Evolutionary conservation across 1,139 yeast genomes (phyloP).

Genomic region (Sporopachydermia cereana): DNA sequence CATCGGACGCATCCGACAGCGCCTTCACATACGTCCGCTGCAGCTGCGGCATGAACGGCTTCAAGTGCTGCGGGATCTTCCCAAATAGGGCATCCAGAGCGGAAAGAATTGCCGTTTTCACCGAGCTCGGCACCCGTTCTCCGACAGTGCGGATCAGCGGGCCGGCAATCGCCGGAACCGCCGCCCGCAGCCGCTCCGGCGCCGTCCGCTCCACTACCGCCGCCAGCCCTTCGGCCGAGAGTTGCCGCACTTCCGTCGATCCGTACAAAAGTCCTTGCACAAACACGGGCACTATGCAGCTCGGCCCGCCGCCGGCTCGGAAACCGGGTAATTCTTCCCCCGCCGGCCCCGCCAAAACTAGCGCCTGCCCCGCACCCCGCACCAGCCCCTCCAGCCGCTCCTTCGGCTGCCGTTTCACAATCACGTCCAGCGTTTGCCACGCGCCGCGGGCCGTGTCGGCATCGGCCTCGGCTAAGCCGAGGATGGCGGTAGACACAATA

Average conservation of each 20-base stretch:
- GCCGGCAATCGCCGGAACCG: conserved; percentile 91
- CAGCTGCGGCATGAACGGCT: conserved; percentile 94
- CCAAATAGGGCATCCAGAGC: conserved; percentile 70
- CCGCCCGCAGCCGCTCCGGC: conserved; percentile 66
- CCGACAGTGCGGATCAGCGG: conserved; percentile 97
- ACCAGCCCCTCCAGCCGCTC: conserved; percentile 68
- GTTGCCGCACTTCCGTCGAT: conserved; percentile 68
- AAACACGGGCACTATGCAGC: conserved; percentile 80
- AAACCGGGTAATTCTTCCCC: conserved; percentile 70
- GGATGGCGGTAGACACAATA: conserved; percentile 58
- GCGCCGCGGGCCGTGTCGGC: conserved; percentile 53
- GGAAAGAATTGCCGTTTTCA: conserved; percentile 80
- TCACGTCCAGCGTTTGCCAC: conserved; percentile 52
- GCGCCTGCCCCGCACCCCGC: conserved; percentile 64
- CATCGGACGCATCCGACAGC: conserved; percentile 59
- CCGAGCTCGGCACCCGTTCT: conserved; percentile 82
- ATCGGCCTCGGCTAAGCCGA: conserved; percentile 63
- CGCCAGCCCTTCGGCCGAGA: conserved; percentile 82
- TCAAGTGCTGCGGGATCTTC: conserved; percentile 81
- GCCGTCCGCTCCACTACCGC: conserved; percentile 83
- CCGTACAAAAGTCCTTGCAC: conserved; percentile 96
- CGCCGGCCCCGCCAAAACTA: conserved; percentile 50
- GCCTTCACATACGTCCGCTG: conserved; percentile 96
- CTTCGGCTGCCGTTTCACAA: conserved; percentile 64
- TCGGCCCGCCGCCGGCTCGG: conserved; percentile 60